Percentiles rank a stretch among this genome's conserved stretches.
Conservation (phyloP, 2,329 filamentous ascomycete genomes). For the Volutella citrinella region DNA sequence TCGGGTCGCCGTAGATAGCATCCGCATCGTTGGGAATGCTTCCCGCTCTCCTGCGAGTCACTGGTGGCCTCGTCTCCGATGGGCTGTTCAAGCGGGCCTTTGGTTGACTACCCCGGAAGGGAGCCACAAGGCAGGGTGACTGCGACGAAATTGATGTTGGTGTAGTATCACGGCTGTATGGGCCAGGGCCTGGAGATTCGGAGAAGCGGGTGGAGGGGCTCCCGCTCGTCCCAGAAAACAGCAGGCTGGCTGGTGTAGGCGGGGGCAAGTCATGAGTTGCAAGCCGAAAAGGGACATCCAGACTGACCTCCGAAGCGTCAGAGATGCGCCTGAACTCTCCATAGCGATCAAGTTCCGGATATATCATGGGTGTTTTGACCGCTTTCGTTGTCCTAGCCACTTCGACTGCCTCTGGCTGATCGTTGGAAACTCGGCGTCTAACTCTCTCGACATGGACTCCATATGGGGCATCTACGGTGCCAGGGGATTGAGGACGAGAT, state of each 20-base stretch:
- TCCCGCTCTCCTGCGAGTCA: slow-evolving; percentile 56
- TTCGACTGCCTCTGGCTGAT: slow-evolving; percentile 44
- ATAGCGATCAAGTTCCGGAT: slow-evolving; percentile 62
- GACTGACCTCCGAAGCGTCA: slow-evolving; percentile 30
- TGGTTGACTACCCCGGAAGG: slow-evolving; percentile 42
- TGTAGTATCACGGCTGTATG: slow-evolving; percentile 75
- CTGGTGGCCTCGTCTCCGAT: slow-evolving; percentile 53
- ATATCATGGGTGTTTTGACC: slow-evolving; percentile 45
- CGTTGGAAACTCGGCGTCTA: too few species aligned
- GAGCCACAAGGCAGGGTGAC: slow-evolving; percentile 60
- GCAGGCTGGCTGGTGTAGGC: slow-evolving; percentile 52
- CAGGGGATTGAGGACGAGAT: slow-evolving; percentile 38
- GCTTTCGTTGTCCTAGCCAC: slow-evolving; percentile 35
- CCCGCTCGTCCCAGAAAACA: slow-evolving; percentile 62
- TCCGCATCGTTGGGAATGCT: slow-evolving; percentile 53
- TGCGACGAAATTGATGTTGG: slow-evolving; percentile 76
- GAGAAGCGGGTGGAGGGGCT: slow-evolving; percentile 76
- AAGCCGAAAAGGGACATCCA: slow-evolving; percentile 53
- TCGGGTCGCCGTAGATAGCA: slow-evolving; percentile 43
- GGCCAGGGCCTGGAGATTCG: slow-evolving; percentile 65
- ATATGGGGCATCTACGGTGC: slow-evolving; percentile 32
- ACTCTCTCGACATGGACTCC: slow-evolving; percentile 39
- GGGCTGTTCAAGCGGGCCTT: slow-evolving; percentile 55
- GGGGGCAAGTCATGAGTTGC: slow-evolving; percentile 65
- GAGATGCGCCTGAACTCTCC: slow-evolving; percentile 42